Conservation (phyloP, 2,329 filamentous ascomycete genomes). For the Graphilbum fragrans region DNA sequence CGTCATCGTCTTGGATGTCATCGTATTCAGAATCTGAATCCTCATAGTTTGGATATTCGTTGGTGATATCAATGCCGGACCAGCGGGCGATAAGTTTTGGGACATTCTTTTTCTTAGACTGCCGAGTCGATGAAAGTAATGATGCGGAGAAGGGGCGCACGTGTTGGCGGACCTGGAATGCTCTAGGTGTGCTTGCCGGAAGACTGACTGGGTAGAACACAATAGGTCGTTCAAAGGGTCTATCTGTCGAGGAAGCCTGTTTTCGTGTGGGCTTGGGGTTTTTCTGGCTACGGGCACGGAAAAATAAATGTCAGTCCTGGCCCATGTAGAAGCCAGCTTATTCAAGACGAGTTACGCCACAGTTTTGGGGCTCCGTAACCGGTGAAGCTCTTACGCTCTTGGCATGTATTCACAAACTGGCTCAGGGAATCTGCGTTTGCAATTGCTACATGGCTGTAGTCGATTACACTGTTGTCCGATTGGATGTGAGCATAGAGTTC, state of each 20-base stretch:
- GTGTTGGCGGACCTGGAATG: conserved; percentile 2
- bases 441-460: conserved; percentile 34
- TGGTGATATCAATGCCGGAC: conserved; percentile 5
- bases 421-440: conserved; percentile 32
- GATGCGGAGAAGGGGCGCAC: not conserved
- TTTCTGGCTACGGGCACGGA: no score
- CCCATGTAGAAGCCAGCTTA: no score
- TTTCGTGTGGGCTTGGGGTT: no score
- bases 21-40: not conserved
- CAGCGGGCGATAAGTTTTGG: conserved; percentile 2
- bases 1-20: no score
- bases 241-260: no score
- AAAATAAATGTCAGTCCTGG: no score
- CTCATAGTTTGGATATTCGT: conserved; percentile 2
- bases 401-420: conserved; percentile 28
- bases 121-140: not conserved
- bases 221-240: no score
- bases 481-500: no score
- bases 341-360: no score
- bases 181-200: conserved; percentile 4
- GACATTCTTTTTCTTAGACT: not conserved
- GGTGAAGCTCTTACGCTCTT: no score
- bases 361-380: no score
- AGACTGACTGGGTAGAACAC: no score
- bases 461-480: conserved; percentile 41